Base-by-base conservation (phyloP, 2,329 filamentous ascomycete genomes). In the Fusarium temperatum region DNA sequence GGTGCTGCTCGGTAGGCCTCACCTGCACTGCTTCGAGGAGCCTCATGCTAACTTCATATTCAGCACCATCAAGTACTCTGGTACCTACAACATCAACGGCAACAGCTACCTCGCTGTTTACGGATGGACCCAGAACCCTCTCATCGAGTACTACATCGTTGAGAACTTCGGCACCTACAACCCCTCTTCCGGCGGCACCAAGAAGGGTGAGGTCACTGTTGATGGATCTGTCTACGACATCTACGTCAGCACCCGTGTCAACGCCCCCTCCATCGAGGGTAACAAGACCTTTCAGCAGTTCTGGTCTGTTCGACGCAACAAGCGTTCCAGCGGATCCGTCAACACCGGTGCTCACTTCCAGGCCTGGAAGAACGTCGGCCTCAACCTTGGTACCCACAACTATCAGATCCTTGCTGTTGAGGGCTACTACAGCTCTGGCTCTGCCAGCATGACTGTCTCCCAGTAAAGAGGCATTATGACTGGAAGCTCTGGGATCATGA, bases 331-430 rank as follows among this genome's bases (percentile, higher is more conserved):
- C 60, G 88, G 88, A 8, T 86, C 84, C 12, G 85, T 90, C 68
- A 87, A 84, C 42, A 83, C 83, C 4, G 81, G 78, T 30, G 85
- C 84, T 71, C 87, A 89, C 78, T 89, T 89, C 74, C 82, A 86
- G 73, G 87, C 87, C 13, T 90, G 88, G 88, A 78, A 78, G 26
- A 81, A 82, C 42, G 75, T 79, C n/a, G 87, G 88, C 8, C 78
- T 89, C 78, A 82, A 80, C 32, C 76, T 89, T 17, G 88, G 88
- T 6, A 82, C 72, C 44, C 82, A 84, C 73, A 82, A 89, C 78
- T 89, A 89, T 78, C 84, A 86, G 82, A 88, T 89, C 68, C 80
- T 89, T 26, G 87, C 87, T 20, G 87, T 86, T 2, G 88, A 89
- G 79, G 87, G 86, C 8, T 88, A 88, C 79, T 80, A 82, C 68